Evolutionary conservation across 75 land plant species (phyloP), one percentile per base, ranked within the genome.

Genomic region (Selaginella tamariscina): DNA sequence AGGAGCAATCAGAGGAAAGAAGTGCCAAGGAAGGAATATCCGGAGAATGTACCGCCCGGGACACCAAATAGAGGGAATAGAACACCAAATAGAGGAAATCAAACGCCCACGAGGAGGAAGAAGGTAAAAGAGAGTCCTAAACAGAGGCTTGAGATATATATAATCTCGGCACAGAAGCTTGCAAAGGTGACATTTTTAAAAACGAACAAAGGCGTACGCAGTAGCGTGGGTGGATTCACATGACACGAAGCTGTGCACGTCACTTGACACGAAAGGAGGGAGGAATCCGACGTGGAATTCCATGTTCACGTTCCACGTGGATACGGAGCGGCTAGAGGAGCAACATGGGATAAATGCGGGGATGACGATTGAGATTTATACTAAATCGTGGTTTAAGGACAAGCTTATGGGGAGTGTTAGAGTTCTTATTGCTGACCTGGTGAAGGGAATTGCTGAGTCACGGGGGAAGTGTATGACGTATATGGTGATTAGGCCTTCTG

Each of bases 301-400:
- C 18, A 59, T 59, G 8, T 9, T 26, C 62, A 59, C 62, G 23
- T 26, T 59, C 23, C 21, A 59, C 26, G 62, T 59, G 62, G 62
- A 59, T n/a, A 27, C 23, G 27, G 26, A 27, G 8, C 8, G 8
- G 5, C 62, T 59, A 23, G 26, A 2, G 62, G 27, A 59, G 21
- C 24, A n/a, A 5, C 49, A 39, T 15, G 49, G 49, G 11, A 39
- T 39, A 5, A 59, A 21, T 21, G 62, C 62, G 26, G 62, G 62
- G n/a, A 59, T 59, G 26, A 59, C 62, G 8, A 59, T 59, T 8
- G 62, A 59, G 26, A 59, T 59, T n/a, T 59, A 23, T n/a, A 59
- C 23, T 21, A 59, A 27, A 23, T 8, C 24, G 26, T 59, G 62
- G 27, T 2, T 59, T 2, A 2, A 23, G 21, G 62, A 59, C 26